Base-by-base conservation (phyloP, 257 asterid genomes). In the Nicotiana knightiana region DNA sequence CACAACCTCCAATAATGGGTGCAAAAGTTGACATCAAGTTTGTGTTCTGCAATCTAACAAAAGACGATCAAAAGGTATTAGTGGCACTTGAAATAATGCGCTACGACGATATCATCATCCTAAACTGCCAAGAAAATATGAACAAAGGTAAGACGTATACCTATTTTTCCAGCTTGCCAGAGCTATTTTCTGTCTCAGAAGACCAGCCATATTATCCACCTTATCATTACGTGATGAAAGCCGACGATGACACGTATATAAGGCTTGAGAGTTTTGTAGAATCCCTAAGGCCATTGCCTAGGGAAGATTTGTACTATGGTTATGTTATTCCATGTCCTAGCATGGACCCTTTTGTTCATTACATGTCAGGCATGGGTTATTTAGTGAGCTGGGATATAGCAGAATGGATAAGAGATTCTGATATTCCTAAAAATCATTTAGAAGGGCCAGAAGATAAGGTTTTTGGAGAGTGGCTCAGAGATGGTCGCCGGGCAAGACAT, bases 291-390 rank as follows among this genome's bases (percentile, higher is more conserved):
- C 95, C 97, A 4, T 87, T 95, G 82, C 85, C 97, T 6, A 89
- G 96, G 58, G 81, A 87, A 61, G 99, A 93, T 68, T 79, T 95
- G 84, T 93, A 95, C 88, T 95, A 90, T 13, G 99, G 99, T 0
- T 95, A 88, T 67, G 98, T 95, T 2, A 91, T 95, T 48, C 99
- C 99, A 2, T 95, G 98, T 76, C 90, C 91, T 0, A 95, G 97
- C 63, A 93, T 93, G 98, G 96, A 95, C 32, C 98, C 99, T 1
- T 95, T 92, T 48, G 88, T 85, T 18, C 92, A 89, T 43, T 95
- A 95, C 87, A 95, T 95, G 99, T 93, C 99, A 21, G 99, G 99
- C 9, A 95, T 95, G 99, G 99, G 99, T 0, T 93, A 93, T 77
- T 81, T 95, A n/a, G 91, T 95, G 5, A 92, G 98, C 4, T 95